Base-by-base conservation (phyloP, 2,329 filamentous ascomycete species). In the Scleromitrula shiraiana region DNA sequence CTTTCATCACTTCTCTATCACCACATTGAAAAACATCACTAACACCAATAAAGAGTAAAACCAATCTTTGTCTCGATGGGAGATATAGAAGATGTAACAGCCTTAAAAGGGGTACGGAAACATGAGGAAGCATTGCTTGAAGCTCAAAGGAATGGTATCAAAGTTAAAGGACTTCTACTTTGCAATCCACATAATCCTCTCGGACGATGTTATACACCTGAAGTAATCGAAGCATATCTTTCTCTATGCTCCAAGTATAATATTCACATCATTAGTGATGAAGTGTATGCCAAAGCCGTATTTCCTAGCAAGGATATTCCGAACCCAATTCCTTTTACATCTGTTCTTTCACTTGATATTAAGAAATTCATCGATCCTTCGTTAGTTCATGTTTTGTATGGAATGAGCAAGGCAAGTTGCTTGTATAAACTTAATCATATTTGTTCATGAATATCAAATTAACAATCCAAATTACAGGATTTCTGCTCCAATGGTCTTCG, bases 271-370 rank as follows among this genome's bases (percentile, higher is more conserved):
- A 66, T 75, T 7, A 50, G 65, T 46, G 72, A 75, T 52, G 73
- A 76, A 52, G 69, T 75, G 32, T 75, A 75, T 53, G 72, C 71
- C 2, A 55, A 69, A 12, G 70, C 69, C 0, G 59, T 68, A 0
- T 75, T 65, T 54, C 53, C 65, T n/a, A 69, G 62, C 32, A 57
- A 53, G 1, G 60, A 62, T 4, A 33, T 49, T 14, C 41, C 24
- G 2, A 30, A 52, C 3, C 49, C 68, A 74, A 9, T 53, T 0
- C 61, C 64, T 0, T 79, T 78, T 52, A 72, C 68, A 2, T 77
- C 74, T 0, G 63, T 68, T 2, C 61, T 78, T 1, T 70, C 73
- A 2, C 69, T 78, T 7, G 61, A 74, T 30, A 44, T 65, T 0
- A 46, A 55, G 0, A 65, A 59, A 0, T 54, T 77, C 24, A 73